Percentiles rank a stretch among this genome's conserved stretches.
These are phyloP conservation scores for Hypoxylon sp. DNA, from an alignment of 2,329 filamentous ascomycete species.

Conservation along the genomic window DNA sequence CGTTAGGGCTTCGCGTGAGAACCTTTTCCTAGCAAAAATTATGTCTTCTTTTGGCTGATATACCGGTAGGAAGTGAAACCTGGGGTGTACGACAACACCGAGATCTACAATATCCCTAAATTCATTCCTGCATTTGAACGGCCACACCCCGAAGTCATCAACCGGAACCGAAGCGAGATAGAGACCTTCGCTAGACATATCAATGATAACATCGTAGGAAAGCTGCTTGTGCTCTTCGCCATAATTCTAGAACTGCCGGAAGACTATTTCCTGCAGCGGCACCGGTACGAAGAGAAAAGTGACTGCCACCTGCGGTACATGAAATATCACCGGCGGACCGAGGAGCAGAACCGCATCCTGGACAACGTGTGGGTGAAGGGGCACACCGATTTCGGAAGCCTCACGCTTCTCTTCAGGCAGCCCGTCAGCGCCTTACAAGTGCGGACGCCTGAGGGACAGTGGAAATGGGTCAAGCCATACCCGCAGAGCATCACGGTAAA, in stretches of 20 bases:
- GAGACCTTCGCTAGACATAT: slow-evolving; percentile 57
- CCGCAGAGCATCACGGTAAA: slow-evolving; percentile 68
- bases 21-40: neutral
- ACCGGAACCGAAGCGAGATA: slow-evolving; percentile 52
- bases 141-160: slow-evolving; percentile 55
- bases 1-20: slow-evolving; percentile 58
- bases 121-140: slow-evolving; percentile 56
- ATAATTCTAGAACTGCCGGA: slow-evolving; percentile 71
- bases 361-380: slow-evolving; percentile 57
- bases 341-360: slow-evolving; percentile 59
- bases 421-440: slow-evolving; percentile 71
- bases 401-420: slow-evolving; percentile 71
- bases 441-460: slow-evolving; percentile 58
- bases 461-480: slow-evolving; percentile 65
- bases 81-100: slow-evolving; percentile 57
- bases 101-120: slow-evolving; percentile 60
- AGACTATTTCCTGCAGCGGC: slow-evolving; percentile 67
- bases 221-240: slow-evolving; percentile 56
- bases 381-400: slow-evolving; percentile 69
- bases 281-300: slow-evolving; percentile 67
- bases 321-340: slow-evolving; percentile 66
- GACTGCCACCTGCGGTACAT: slow-evolving; percentile 73
- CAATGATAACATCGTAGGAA: slow-evolving; percentile 53
- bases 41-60: neutral
- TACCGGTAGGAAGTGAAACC: slow-evolving; percentile 51